Evolutionary conservation across 768 basidiomycete species (phyloP).

Genomic region (Auricularia sp.): DNA sequence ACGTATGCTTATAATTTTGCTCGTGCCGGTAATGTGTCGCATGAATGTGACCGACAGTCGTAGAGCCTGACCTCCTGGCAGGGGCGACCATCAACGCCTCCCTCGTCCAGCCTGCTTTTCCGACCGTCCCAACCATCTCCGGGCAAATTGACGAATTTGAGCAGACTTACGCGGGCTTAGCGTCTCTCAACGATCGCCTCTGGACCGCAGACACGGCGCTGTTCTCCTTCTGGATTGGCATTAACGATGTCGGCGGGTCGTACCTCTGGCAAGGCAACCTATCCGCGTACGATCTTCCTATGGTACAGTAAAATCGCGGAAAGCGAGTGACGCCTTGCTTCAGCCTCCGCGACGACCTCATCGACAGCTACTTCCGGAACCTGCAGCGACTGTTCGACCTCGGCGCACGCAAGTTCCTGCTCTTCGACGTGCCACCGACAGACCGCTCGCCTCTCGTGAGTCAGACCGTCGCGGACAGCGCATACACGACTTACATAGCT

Average conservation of each 20-base stretch:
- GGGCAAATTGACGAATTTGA: background rate
- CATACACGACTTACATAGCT: background rate
- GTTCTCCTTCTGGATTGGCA: slow-evolving; percentile 61
- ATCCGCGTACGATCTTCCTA: slow-evolving; percentile 29
- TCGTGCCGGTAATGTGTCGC: slow-evolving; percentile 50
- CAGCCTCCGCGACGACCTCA: slow-evolving; percentile 39
- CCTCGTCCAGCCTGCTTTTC: slow-evolving; percentile 26
- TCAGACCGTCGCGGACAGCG: background rate
- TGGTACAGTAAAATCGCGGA: background rate
- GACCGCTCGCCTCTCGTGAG: slow-evolving; percentile 45
- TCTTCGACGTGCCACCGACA: slow-evolving; percentile 50
- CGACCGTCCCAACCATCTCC: slow-evolving; percentile 16
- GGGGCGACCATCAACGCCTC: slow-evolving; percentile 29
- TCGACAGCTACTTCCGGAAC: slow-evolving; percentile 40
- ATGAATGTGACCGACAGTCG: slow-evolving; percentile 35
- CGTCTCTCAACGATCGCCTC: slow-evolving; percentile 32
- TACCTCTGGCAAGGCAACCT: slow-evolving; percentile 37
- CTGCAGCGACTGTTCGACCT: slow-evolving; percentile 39
- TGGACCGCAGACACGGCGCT: slow-evolving; percentile 50
- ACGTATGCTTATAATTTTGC: slow-evolving; percentile 57
- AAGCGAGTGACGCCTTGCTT: background rate
- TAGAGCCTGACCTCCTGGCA: slow-evolving; percentile 44
- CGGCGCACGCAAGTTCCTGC: slow-evolving; percentile 53
- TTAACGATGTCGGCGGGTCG: slow-evolving; percentile 55
- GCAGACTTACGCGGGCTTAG: background rate